These are phyloP conservation scores for Xylaria sp. DNA, from an alignment of 2,329 filamentous ascomycete species.

Conservation along the genomic window DNA sequence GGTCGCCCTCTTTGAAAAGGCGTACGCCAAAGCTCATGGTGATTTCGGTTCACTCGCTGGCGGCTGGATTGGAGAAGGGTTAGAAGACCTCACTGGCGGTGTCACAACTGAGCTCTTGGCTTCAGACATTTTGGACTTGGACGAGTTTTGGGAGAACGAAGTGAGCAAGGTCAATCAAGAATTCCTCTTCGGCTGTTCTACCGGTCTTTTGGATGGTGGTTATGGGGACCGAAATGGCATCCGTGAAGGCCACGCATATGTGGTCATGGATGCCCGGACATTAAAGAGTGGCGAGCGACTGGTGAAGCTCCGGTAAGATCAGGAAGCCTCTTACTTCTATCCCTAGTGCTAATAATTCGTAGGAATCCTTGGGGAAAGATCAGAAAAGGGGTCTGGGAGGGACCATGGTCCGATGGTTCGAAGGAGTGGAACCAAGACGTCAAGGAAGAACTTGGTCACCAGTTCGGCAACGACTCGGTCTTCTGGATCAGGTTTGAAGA, in stretches of 20 bases:
- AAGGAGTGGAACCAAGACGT: constrained; percentile 70
- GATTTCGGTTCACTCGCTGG: constrained; percentile 77
- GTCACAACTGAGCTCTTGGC: constrained; percentile 75
- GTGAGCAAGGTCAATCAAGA: constrained; percentile 82
- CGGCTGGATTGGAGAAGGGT: constrained; percentile 72
- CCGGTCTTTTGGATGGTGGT: constrained; percentile 70
- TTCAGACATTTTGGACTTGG: constrained; percentile 78
- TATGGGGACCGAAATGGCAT: constrained; percentile 70
- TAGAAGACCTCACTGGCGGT: constrained; percentile 72
- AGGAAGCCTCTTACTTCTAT: neutral
- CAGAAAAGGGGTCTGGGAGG: constrained; percentile 68
- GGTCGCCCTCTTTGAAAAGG: constrained; percentile 83
- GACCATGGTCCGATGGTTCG: constrained; percentile 68
- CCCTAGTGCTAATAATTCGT: constrained; percentile 28
- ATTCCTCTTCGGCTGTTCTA: constrained; percentile 78
- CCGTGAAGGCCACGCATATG: constrained; percentile 67
- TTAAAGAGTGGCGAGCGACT: constrained; percentile 64
- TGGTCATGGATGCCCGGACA: constrained; percentile 67
- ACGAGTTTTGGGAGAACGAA: constrained; percentile 85
- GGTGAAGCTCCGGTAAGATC: constrained; percentile 60
- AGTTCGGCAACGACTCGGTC: constrained; percentile 69
- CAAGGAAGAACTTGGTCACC: constrained; percentile 66
- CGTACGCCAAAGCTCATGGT: constrained; percentile 85
- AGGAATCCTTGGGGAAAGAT: constrained; percentile 69
- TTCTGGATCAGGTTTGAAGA: constrained; percentile 73